Evolutionary conservation across 768 basidiomycete species (phyloP).

Genomic region (Boletus vermiculosoides): DNA sequence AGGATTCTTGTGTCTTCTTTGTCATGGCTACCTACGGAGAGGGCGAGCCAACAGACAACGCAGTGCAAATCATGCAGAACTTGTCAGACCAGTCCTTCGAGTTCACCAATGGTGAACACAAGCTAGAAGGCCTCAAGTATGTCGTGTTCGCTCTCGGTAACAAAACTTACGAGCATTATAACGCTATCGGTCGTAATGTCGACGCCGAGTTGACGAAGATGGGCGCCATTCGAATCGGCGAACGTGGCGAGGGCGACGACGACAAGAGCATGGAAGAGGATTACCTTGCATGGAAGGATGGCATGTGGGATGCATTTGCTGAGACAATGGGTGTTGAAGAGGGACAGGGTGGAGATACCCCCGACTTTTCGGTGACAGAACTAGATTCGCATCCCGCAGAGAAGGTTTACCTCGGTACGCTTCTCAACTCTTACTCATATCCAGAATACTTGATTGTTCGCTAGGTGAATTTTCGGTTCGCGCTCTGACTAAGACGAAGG

Average conservation of each 20-base stretch:
- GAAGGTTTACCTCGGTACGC: conserved; percentile 89
- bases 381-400: conserved; percentile 69
- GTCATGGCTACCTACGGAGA: conserved; percentile 99
- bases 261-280: conserved; percentile 99
- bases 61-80: conserved; percentile 92
- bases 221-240: conserved; percentile 83
- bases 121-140: conserved; percentile 84
- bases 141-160: conserved; percentile 94
- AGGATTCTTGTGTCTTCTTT: conserved; percentile 87
- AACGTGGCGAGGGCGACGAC: conserved; percentile 94
- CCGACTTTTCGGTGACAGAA: conserved; percentile 92
- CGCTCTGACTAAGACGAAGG: conserved; percentile 88
- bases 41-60: conserved; percentile 98
- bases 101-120: conserved; percentile 77
- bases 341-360: conserved; percentile 91
- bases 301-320: conserved; percentile 93
- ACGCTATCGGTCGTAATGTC: conserved; percentile 78
- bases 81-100: conserved; percentile 83
- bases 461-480: conserved; percentile 93
- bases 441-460: neutral
- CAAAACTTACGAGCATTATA: conserved; percentile 95
- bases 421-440: neutral
- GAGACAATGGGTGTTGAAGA: conserved; percentile 85
- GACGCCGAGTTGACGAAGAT: conserved; percentile 72
- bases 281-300: conserved; percentile 98